Base-by-base conservation (phyloP, 768 basidiomycete genomes). In the Suillus hirtellus region DNA sequence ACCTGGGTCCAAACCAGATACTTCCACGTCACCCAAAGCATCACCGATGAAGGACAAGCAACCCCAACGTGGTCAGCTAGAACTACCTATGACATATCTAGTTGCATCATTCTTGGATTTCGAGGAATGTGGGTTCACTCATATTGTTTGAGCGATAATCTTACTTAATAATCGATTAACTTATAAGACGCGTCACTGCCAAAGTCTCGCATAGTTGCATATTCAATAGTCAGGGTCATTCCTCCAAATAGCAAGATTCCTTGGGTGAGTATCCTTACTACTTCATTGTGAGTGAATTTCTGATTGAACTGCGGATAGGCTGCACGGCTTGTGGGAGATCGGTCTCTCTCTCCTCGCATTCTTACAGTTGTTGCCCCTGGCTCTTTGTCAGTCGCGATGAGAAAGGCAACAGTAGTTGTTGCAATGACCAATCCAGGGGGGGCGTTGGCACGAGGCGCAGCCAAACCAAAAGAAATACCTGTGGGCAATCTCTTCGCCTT, bases 51-150 rank as follows among this genome's bases (percentile, higher is more conserved):
- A 70, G n/a, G 75, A 76, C 61, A 69, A 68, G 47, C 68, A 71
- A 38, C 61, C 64, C 50, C 40, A 62, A 27, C 61, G 72, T 65
- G 62, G 61, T 4, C 49, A 56, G 19, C 24, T 63, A 2, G 75
- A 78, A 71, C 61, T 75, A 56, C 27, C 75, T 68, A 27, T 76
- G 46, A 72, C 85, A 11, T 84, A 82, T 66, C 72, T 92, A 7
- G 78, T 82, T 11, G 79, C 81, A 24, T 82, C 78, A 58, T 85
- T 80, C 64, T 72, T 88, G n/a, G 82, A 90, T 63, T 86, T 87
- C 55, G 81, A 80, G 54, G 82, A 87, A 64, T 88, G 89, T 90
- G 72, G 65, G 84, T 65, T 43, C 61, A 40, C 34, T 54, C 62
- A 21, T 47, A 60, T 15, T 61, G 27, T 37, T 35, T 55, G 17